Evolutionary conservation across 2,329 filamentous ascomycete genomes (phyloP), one percentile per base, ranked within the genome.

Genomic region (Sarocladium strictum): DNA sequence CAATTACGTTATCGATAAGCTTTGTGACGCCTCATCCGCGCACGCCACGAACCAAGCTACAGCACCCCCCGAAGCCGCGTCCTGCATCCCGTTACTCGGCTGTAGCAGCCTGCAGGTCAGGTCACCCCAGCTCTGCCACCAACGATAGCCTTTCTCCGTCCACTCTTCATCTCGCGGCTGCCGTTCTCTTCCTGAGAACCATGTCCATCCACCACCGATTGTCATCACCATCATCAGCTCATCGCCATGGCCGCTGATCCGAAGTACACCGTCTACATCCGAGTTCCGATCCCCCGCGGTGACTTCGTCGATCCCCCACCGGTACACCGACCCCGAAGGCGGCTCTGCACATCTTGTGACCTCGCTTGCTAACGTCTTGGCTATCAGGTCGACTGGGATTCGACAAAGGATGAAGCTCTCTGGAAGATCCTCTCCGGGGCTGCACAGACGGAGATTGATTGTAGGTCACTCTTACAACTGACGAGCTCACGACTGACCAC

Each of bases 231-330:
- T 74, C 55, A 75, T 74, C 71, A 52, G n/a, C 27, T 52, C 32
- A 14, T 53, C 32, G 32, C 50, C 35, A 53, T 53, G 50, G 50
- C 50, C 50, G 59, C 81, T 72, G 78, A 83, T 54, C 77, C 79
- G 41, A 76, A 69, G 33, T 85, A 83, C 67, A 96, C 89, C 14
- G 85, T 96, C 57, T 89, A 96, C 64, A 83, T 99, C 59, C 82
- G 92, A 58, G 80, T 97, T n/a, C 94, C 94, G 23, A 95, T 96
- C 64, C 83, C 87, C 33, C 83, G 94, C 55, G 87, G 88, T 38
- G 84, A 89, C 63, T 99, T 99, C 72, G 81, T 92, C 58, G 93
- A 99, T 70, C 94, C 94, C 55, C 88, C 90, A 47, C 85, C 87
- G 60, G 92, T 92, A 79, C 67, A 80, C 67, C 56, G n/a, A 51